phyloP scores from a whole-genome alignment of 2,329 filamentous ascomycete genomes.

The Passalora sequoiae region DNA sequence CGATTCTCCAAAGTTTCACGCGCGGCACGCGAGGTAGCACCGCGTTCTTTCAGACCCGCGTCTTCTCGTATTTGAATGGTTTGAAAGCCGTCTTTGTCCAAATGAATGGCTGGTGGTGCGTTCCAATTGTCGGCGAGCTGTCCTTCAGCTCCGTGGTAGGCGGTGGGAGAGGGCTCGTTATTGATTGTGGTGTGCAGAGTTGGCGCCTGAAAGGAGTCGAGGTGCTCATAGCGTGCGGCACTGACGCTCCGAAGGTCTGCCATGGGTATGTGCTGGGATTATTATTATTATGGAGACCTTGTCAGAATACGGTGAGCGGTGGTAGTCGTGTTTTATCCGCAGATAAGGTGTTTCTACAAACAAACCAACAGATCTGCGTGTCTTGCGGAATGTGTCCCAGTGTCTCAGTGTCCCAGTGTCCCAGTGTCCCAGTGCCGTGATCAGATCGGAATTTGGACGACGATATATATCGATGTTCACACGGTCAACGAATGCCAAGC shows the following conservation, averaged over 20 bases:
- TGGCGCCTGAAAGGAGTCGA: slow-evolving; percentile 2
- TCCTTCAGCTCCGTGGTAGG: slow-evolving; percentile 9
- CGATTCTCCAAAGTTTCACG: slow-evolving; percentile 26
- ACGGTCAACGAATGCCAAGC: too few species aligned
- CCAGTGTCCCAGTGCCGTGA: too few species aligned
- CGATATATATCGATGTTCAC: too few species aligned
- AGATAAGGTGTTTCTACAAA: too few species aligned
- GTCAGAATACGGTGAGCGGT: too few species aligned
- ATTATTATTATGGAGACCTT: too few species aligned
- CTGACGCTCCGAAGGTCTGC: slow-evolving; percentile 4
- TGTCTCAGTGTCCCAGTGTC: too few species aligned
- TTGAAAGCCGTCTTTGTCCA: slow-evolving; percentile 16
- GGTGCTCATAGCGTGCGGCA: not conserved
- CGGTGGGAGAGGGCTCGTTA: slow-evolving; percentile 3
- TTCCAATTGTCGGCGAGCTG: slow-evolving; percentile 6
- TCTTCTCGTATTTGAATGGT: slow-evolving; percentile 13
- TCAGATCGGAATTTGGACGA: too few species aligned
- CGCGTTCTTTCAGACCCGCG: not conserved
- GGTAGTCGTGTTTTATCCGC: too few species aligned
- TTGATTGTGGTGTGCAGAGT: not conserved
- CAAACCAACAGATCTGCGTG: too few species aligned
- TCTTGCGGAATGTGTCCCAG: too few species aligned
- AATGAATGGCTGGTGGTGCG: slow-evolving; percentile 4
- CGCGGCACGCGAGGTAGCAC: slow-evolving; percentile 12
- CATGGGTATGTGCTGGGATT: slow-evolving; percentile 6